Evolutionary conservation across 2,329 filamentous ascomycete species (phyloP).

Genomic region (Phialophora expanda): DNA sequence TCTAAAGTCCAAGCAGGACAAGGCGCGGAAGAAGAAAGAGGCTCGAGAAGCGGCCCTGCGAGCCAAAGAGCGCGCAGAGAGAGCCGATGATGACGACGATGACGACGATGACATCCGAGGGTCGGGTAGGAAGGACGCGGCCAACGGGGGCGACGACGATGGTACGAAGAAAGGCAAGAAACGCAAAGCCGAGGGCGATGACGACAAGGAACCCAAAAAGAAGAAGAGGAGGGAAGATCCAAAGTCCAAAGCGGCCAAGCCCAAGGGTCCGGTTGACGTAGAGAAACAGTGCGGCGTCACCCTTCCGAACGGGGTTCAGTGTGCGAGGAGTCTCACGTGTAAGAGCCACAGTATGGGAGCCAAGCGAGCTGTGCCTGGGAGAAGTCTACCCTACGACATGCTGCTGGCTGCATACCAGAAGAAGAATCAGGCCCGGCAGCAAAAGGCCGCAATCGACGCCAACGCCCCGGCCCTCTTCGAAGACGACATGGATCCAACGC

Average conservation of each 20-base stretch:
- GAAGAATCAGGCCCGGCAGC: slow-evolving; percentile 98
- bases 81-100: slow-evolving; percentile 53
- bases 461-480: slow-evolving; percentile 71
- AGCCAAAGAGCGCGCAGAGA: slow-evolving; percentile 57
- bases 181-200: slow-evolving; percentile 43
- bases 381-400: slow-evolving; percentile 91
- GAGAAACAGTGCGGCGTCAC: slow-evolving; percentile 91
- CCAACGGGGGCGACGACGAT: slow-evolving; percentile 31
- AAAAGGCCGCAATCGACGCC: slow-evolving; percentile 93
- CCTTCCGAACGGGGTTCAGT: slow-evolving; percentile 82
- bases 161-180: slow-evolving; percentile 41
- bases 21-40: slow-evolving; percentile 77
- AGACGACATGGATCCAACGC: slow-evolving; percentile 50
- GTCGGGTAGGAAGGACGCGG: slow-evolving; percentile 40
- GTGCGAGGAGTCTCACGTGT: slow-evolving; percentile 86
- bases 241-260: slow-evolving; percentile 80
- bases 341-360: slow-evolving; percentile 96
- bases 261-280: slow-evolving; percentile 91
- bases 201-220: slow-evolving; percentile 77
- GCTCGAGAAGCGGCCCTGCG: slow-evolving; percentile 72
- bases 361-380: slow-evolving; percentile 83
- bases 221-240: slow-evolving; percentile 93
- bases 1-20: slow-evolving; percentile 81
- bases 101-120: slow-evolving; percentile 57
- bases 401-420: slow-evolving; percentile 87